Evolutionary conservation across 768 basidiomycete species (phyloP).

Genomic region (Termitomyces sp.): DNA sequence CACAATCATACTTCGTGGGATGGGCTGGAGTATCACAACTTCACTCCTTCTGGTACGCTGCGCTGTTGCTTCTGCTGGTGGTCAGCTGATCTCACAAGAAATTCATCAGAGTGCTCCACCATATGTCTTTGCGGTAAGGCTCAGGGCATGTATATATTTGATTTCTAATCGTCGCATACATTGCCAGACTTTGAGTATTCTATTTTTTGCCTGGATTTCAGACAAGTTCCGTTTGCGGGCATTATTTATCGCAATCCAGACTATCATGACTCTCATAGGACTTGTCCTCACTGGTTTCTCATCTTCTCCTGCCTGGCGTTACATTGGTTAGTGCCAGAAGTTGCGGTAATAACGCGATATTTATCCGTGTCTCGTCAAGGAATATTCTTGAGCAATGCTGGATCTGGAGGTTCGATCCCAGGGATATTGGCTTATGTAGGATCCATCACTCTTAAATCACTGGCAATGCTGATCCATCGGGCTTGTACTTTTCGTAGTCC

Average conservation of each 20-base stretch:
- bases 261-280: conserved; percentile 34
- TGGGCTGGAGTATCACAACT: conserved; percentile 39
- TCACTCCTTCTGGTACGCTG: conserved; percentile 36
- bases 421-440: conserved; percentile 46
- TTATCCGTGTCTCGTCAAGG: conserved; percentile 22
- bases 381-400: conserved; percentile 39
- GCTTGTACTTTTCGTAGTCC: conserved; percentile 22
- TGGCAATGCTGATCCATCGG: background rate
- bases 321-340: conserved; percentile 27
- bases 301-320: conserved; percentile 29
- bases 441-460: background rate
- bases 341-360: background rate
- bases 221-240: conserved; percentile 39
- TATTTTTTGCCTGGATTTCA: conserved; percentile 42
- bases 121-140: conserved; percentile 38
- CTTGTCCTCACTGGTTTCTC: conserved; percentile 35
- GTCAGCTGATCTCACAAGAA: background rate
- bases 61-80: conserved; percentile 3
- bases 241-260: conserved; percentile 35
- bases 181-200: conserved; percentile 28
- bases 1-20: conserved; percentile 39
- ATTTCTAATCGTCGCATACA: conserved; percentile 1
- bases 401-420: conserved; percentile 39
- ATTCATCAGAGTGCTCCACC: conserved; percentile 38
- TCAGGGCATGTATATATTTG: background rate